Percentiles rank a stretch among this genome's conserved stretches.
Evolutionary conservation across 768 basidiomycete genomes (phyloP).

Genomic region (Kwoniella bestiolae): DNA sequence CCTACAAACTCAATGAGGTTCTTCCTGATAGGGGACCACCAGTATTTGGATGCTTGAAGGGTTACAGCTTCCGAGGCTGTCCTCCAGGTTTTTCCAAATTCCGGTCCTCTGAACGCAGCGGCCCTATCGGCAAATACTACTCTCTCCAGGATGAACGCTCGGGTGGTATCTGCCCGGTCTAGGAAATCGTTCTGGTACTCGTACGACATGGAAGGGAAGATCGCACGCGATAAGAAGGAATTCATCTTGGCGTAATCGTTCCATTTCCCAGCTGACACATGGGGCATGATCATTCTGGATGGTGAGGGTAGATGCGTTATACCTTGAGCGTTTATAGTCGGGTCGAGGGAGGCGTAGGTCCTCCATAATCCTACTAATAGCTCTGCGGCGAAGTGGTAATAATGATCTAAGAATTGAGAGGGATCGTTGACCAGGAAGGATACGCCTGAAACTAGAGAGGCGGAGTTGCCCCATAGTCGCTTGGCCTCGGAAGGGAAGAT

Average conservation of each 20-base stretch:
- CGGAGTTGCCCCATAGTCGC: constrained; percentile 71
- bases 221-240: constrained; percentile 76
- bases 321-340: constrained; percentile 68
- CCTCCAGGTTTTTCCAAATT: constrained; percentile 72
- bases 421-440: constrained; percentile 85
- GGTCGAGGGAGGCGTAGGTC: constrained; percentile 81
- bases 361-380: constrained; percentile 92
- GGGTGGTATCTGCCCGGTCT: constrained; percentile 72
- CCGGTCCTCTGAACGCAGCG: constrained; percentile 74
- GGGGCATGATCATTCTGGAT: constrained; percentile 75
- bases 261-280: constrained; percentile 77
- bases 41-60: constrained; percentile 73
- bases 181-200: constrained; percentile 84
- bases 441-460: constrained; percentile 74
- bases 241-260: constrained; percentile 91
- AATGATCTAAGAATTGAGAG: constrained; percentile 84
- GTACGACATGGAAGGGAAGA: constrained; percentile 78
- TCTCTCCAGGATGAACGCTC: constrained; percentile 80
- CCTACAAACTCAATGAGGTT: constrained; percentile 76
- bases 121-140: constrained; percentile 84
- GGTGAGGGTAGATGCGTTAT: constrained; percentile 73
- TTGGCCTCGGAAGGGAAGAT: constrained; percentile 72
- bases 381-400: constrained; percentile 92
- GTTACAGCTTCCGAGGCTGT: constrained; percentile 75
- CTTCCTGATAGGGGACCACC: constrained; percentile 78